Base-by-base conservation (phyloP, 495 filamentous ascomycete species). In the Penicillium pancosmium region DNA sequence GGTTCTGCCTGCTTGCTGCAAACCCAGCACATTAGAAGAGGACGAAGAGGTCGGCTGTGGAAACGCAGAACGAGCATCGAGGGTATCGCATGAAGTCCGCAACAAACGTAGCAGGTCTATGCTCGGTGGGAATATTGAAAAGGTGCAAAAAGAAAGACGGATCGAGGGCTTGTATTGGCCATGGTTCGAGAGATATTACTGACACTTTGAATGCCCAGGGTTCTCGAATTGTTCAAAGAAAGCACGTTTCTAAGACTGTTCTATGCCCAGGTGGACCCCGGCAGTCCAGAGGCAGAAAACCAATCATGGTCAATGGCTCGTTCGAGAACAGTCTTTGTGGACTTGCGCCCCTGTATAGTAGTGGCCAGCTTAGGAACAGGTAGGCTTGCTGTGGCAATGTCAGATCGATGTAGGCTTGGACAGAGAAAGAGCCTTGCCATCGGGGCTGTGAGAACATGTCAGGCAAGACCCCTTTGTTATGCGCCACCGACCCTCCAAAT, bases 1-100 rank as follows among this genome's bases (percentile, higher is more conserved):
- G 19, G 27, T 53, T 23, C 43, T 59, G 19, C 31, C 43, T 19
- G 35, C 54, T 13, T 67, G 63, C 48, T 46, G 60, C 21, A 58
- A 48, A 31, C 57, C n/a, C 41, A 18, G 8, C 10, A 19, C 23
- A 21, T 4, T n/a, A 38, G 4, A 4, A 12, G 36, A 38, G 12
- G 34, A 23, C 23, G 57, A 50, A 54, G 35, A 15, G 35, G 5
- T 3, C 19, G 31, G 13, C n/a, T 10, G 7, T 21, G 41, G 9
- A 46, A 46, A 19, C 36, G 15, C 15, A 8, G 6, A 10, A 18
- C 16, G 7, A 10, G 16, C 41, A 44, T 44, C 16, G n/a, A 44
- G 41, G 16, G 41, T 18, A 19, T 18, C n/a, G n/a, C n/a, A 44
- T 44, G 36, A n/a, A 38, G n/a, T 13, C 36, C 41, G 15, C n/a